Base-by-base conservation (phyloP, 352 stramenopile genomes). In the Saprolegnia parasitica region DNA sequence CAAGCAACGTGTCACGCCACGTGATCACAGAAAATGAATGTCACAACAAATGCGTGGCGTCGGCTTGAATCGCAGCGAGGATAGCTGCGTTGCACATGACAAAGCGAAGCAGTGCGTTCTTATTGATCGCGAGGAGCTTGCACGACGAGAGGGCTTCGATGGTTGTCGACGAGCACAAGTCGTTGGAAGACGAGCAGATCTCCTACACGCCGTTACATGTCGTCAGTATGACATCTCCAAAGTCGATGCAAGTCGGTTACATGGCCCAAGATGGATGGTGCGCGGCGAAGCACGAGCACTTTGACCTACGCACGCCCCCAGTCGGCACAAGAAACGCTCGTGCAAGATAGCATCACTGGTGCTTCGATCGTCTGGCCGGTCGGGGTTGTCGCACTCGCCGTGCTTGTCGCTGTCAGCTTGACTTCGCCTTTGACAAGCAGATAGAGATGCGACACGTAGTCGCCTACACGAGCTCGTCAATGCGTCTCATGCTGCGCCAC, bases 191-290 rank as follows among this genome's bases (percentile, higher is more conserved):
- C 32, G 21, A 39, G 39, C 63, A 70, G n/a, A 39, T 46, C 37
- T 70, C 63, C 63, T 70, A 62, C 24, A 37, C 4, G 16, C 56
- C 32, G 32, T 89, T 78, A 80, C 83, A 88, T 0, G 78, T 79
- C 16, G 80, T 79, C 0, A 73, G 56, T 9, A 65, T 68, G 4
- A 75, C 74, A 21, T 70, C 79, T 46, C 75, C 88, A 26, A 66
- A 74, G 23, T 20, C 23, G 18, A 56, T 50, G 39, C 39, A 35
- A 77, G 1, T 74, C 78, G 13, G 74, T 75, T 74, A 90, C 84
- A 40, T 92, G 82, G 18, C 81, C 83, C 64, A 92, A 86, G n/a
- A 90, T 77, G 0, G 84, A 78, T n/a, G 84, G 84, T 5, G 82
- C 78, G 45, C 76, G 66, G 4, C 90, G 71, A 37, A 89, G 79